A percentile compares a stretch with the other conserved stretches of the same genome.
These are phyloP conservation scores for Leccinum variabile DNA, from an alignment of 1,284 basidiomycete genomes.

Conservation along the genomic window DNA sequence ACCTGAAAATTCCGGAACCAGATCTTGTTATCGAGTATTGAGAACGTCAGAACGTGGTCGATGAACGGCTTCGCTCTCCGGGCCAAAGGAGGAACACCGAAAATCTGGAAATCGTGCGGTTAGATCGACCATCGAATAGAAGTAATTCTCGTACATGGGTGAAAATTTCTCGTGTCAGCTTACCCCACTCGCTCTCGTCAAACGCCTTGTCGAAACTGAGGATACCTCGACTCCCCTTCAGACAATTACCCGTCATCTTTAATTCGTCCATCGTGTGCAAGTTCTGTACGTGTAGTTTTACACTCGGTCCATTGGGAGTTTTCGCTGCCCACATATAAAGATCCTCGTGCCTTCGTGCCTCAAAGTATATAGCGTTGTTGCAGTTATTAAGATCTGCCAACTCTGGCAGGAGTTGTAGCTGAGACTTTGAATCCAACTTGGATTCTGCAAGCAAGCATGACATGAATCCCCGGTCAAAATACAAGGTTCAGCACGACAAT, in stretches of 20 bases:
- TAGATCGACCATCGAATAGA: conserved; percentile 7
- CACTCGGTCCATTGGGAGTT: conserved; percentile 95
- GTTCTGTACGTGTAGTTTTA: conserved; percentile 98
- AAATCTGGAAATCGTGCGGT: conserved; percentile 62
- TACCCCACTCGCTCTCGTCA: conserved; percentile 87
- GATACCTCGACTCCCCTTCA: conserved; percentile 93
- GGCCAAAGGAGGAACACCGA: conserved; percentile 89
- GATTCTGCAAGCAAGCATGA: conserved; percentile 59
- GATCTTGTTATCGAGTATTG: conserved; percentile 92
- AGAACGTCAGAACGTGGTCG: conserved; percentile 97
- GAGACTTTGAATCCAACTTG: conserved; percentile 96
- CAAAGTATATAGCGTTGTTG: conserved; percentile 97
- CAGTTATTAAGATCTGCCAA: conserved; percentile 98
- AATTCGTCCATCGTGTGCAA: conserved; percentile 99
- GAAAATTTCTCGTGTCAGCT: conserved; percentile 91
- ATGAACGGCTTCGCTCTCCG: conserved; percentile 96
- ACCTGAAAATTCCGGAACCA: conserved; percentile 99
- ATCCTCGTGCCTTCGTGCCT: conserved; percentile 93
- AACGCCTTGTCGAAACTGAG: conserved; percentile 93
- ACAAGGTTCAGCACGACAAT: conserved; percentile 24
- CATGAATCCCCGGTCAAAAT: conserved; percentile 1
- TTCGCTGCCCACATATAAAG: conserved; percentile 97
- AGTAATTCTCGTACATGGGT: conserved; percentile 76
- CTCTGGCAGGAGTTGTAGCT: conserved; percentile 92
- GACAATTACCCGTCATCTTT: conserved; percentile 99